A percentile compares a stretch with the other conserved stretches of the same genome.
Evolutionary conservation across 495 filamentous ascomycete genomes (phyloP).

Genomic region (Aspergillus incahuasiensis): DNA sequence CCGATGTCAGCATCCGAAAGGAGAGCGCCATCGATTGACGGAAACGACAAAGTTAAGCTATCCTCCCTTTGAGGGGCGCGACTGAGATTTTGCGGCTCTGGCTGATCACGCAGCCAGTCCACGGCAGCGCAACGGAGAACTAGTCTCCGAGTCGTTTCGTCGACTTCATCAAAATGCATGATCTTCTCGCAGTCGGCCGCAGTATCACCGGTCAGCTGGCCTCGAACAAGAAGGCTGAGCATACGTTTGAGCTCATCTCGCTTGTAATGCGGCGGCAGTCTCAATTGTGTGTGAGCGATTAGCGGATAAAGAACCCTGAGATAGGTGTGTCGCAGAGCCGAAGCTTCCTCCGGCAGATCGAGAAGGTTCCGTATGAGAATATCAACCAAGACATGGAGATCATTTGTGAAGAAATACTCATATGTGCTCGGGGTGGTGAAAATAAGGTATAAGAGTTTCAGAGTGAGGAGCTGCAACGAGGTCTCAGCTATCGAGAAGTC

Average conservation of each 20-base stretch:
- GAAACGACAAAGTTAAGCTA: background rate
- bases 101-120: constrained; percentile 65
- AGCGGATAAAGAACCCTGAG: constrained; percentile 91
- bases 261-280: constrained; percentile 83
- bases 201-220: constrained; percentile 30
- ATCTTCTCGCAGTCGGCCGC: constrained; percentile 43
- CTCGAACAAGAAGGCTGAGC: constrained; percentile 58
- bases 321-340: constrained; percentile 88
- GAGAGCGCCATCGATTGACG: constrained; percentile 6
- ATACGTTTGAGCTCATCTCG: constrained; percentile 75
- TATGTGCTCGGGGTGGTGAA: constrained; percentile 88
- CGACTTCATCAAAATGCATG: constrained; percentile 82
- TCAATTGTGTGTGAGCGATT: constrained; percentile 84
- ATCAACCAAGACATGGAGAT: constrained; percentile 88
- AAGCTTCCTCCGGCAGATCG: constrained; percentile 78
- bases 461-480: constrained; percentile 84
- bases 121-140: constrained; percentile 77
- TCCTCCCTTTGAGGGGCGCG: constrained; percentile 3
- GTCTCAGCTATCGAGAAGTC: constrained; percentile 57
- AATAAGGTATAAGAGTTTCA: constrained; percentile 91
- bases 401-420: constrained; percentile 98
- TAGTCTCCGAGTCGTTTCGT: constrained; percentile 82
- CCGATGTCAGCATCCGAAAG: constrained; percentile 20
- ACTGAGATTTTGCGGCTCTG: background rate
- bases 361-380: constrained; percentile 94